Conservation (phyloP, 768 basidiomycete species). For the Termitomyces sp. region DNA sequence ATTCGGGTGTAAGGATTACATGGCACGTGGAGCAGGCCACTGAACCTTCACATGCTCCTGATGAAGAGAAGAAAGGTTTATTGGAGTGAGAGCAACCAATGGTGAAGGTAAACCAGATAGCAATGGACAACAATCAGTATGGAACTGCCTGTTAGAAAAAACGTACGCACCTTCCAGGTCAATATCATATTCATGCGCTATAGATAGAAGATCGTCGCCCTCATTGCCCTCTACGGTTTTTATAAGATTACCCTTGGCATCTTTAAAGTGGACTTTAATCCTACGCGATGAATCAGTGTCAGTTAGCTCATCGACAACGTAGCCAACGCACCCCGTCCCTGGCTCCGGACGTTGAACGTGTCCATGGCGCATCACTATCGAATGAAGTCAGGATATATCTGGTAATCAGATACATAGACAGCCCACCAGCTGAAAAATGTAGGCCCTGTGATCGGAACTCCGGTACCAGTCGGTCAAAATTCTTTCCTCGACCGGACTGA, state of each 20-base stretch:
- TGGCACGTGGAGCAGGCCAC: constrained; percentile 98
- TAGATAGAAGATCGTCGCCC: constrained; percentile 85
- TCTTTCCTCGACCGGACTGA: not conserved
- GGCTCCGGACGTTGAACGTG: constrained; percentile 52
- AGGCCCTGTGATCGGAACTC: constrained; percentile 1
- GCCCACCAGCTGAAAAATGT: constrained; percentile 13
- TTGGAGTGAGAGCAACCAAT: not conserved
- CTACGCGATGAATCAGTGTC: constrained; percentile 32
- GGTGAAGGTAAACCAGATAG: not conserved
- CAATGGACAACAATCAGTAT: not conserved
- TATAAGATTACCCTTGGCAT: constrained; percentile 76
- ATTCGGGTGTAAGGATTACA: constrained; percentile 74
- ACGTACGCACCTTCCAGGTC: constrained; percentile 81
- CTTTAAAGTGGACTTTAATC: constrained; percentile 87
- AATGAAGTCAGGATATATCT: not conserved
- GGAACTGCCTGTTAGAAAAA: not conserved
- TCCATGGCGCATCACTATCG: constrained; percentile 36
- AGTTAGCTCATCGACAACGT: not conserved
- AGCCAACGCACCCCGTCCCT: constrained; percentile 55
- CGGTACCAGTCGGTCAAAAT: not conserved
- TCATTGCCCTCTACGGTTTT: constrained; percentile 90
- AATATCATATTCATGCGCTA: constrained; percentile 94
- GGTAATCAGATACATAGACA: not conserved
- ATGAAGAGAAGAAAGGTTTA: not conserved
- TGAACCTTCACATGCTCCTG: constrained; percentile 96